phyloP scores from a whole-genome alignment of 805 yeast species.

The Lipomyces lipofer region DNA sequence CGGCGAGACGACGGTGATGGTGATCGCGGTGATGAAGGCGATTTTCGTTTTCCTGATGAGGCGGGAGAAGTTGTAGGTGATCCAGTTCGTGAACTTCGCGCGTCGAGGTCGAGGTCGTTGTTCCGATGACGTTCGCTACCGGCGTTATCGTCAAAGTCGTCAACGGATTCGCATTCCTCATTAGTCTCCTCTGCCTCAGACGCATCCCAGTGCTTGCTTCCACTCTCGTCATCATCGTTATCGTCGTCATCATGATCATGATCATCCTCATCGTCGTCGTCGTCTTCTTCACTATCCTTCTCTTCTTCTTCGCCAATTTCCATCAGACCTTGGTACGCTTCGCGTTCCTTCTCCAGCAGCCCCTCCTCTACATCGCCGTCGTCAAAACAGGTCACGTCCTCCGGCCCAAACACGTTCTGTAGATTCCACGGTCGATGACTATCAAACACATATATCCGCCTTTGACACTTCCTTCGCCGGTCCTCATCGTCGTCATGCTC shows the following conservation, averaged over 20 bases:
- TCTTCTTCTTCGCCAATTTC: slow-evolving; percentile 45
- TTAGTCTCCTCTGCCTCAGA: slow-evolving; percentile 35
- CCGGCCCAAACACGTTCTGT: slow-evolving; percentile 85
- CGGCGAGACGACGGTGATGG: slow-evolving; percentile 31
- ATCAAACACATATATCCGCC: slow-evolving; percentile 80
- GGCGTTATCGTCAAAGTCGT: slow-evolving; percentile 31
- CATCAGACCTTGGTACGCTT: slow-evolving; percentile 54
- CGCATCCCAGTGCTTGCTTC: slow-evolving; percentile 29
- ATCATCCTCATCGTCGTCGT: slow-evolving; percentile 39
- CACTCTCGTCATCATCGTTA: slow-evolving; percentile 38
- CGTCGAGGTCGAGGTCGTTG: slow-evolving; percentile 7
- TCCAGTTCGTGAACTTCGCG: neutral
- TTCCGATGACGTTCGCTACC: slow-evolving; percentile 33
- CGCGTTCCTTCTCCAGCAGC: slow-evolving; percentile 52
- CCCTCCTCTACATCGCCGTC: slow-evolving; percentile 73
- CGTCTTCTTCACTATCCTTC: slow-evolving; percentile 40
- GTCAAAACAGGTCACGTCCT: slow-evolving; percentile 72
- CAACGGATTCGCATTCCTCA: slow-evolving; percentile 16
- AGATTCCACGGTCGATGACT: slow-evolving; percentile 96
- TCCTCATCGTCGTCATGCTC: slow-evolving; percentile 13
- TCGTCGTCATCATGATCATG: slow-evolving; percentile 39
- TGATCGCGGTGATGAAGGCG: slow-evolving; percentile 28
- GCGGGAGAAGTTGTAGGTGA: slow-evolving; percentile 1
- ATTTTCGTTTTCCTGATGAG: slow-evolving; percentile 38
- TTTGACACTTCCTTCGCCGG: slow-evolving; percentile 42